These are phyloP conservation scores for Musa acuminata DNA, from an alignment of 176 grass and related monocot genomes.

Conservation along the genomic window DNA sequence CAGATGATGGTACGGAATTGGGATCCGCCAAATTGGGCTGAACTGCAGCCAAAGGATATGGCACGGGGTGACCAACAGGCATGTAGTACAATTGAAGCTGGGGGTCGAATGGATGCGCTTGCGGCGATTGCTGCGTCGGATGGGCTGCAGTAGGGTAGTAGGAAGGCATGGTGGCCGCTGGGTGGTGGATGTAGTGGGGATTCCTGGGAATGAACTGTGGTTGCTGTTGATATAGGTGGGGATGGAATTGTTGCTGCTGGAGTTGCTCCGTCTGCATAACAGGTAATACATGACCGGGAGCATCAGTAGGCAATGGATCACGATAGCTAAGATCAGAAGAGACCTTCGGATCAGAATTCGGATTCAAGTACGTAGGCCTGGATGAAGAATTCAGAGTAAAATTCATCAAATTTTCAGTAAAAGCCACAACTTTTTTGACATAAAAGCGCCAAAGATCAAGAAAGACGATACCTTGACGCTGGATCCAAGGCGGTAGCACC, in stretches of 20 bases:
- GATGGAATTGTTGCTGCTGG: slow-evolving; percentile 28
- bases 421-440: neutral
- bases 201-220: slow-evolving; percentile 47
- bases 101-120: slow-evolving; percentile 35
- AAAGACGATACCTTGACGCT: slow-evolving; percentile 39
- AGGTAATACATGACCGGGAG: slow-evolving; percentile 30
- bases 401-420: neutral
- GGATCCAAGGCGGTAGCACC: slow-evolving; percentile 30
- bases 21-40: slow-evolving; percentile 30
- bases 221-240: slow-evolving; percentile 31
- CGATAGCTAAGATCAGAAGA: neutral
- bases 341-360: neutral
- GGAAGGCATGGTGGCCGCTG: slow-evolving; percentile 55
- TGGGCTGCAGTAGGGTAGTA: slow-evolving; percentile 44
- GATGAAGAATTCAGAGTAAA: neutral
- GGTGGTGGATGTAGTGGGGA: slow-evolving; percentile 79
- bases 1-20: neutral
- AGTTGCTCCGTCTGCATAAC: slow-evolving; percentile 25
- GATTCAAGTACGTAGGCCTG: neutral
- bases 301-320: slow-evolving; percentile 26
- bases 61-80: slow-evolving; percentile 36
- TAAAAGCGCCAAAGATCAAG: neutral
- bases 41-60: slow-evolving; percentile 37
- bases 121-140: slow-evolving; percentile 46
- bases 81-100: slow-evolving; percentile 67